Evolutionary conservation across 495 filamentous ascomycete genomes (phyloP).

Genomic region (Penicillium alfredii): DNA sequence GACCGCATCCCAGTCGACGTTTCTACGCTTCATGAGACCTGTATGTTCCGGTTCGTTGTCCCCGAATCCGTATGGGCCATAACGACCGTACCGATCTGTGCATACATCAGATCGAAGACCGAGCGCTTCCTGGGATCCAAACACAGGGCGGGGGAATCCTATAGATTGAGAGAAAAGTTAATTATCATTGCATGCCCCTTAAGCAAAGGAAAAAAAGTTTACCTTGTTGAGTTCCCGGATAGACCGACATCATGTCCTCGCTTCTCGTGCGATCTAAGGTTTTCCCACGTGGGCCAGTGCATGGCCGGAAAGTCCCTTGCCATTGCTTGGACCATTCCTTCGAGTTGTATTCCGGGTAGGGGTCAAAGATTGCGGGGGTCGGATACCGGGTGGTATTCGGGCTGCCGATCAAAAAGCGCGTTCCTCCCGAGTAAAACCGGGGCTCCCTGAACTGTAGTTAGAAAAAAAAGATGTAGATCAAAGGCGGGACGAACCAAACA

Average conservation of each 20-base stretch:
- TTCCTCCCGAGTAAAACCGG: conserved; percentile 1
- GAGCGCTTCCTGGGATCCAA: conserved; percentile 39
- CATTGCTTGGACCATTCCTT: conserved; percentile 1
- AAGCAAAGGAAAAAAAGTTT: background rate
- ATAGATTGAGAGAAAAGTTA: background rate
- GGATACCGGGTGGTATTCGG: background rate
- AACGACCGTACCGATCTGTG: conserved; percentile 44
- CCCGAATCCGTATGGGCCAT: conserved; percentile 41
- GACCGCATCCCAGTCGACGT: background rate
- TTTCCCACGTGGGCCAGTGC: conserved; percentile 1
- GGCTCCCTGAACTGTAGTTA: background rate
- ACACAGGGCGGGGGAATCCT: conserved; percentile 29
- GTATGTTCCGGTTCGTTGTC: conserved; percentile 10
- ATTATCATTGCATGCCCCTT: too few species aligned
- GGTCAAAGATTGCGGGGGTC: conserved; percentile 1
- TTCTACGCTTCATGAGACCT: background rate
- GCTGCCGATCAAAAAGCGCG: background rate
- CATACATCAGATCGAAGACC: conserved; percentile 36
- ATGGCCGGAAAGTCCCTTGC: background rate
- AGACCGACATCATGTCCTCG: conserved; percentile 5
- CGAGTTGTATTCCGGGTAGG: conserved; percentile 1
- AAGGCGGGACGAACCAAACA: background rate
- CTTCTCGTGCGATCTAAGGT: conserved; percentile 1
- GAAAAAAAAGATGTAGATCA: background rate
- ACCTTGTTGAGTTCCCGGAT: conserved; percentile 3